Evolutionary conservation across 2,329 filamentous ascomycete genomes (phyloP).

Genomic region (Helotiales sp.): DNA sequence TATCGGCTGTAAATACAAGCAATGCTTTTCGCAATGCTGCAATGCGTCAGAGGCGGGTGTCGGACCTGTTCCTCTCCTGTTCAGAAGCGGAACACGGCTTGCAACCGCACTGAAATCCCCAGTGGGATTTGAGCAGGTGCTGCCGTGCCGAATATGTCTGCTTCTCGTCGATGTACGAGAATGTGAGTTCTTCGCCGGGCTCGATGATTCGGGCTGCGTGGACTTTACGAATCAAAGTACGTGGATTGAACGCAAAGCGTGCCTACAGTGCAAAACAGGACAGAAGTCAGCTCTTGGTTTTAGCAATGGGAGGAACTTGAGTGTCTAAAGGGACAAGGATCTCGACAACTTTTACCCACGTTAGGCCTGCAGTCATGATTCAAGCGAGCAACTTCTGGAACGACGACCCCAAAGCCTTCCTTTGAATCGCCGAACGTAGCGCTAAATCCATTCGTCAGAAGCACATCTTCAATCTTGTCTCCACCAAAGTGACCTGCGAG

Average conservation of each 20-base stretch:
- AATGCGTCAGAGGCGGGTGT: slow-evolving; percentile 3
- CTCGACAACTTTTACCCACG: not conserved
- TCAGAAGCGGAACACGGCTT: slow-evolving; percentile 11
- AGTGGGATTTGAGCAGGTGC: slow-evolving; percentile 15
- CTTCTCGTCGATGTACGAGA: slow-evolving; percentile 27
- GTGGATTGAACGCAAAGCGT: slow-evolving; percentile 23
- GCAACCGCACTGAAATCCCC: slow-evolving; percentile 27
- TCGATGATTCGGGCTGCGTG: slow-evolving; percentile 24
- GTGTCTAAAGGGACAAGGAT: too few species aligned
- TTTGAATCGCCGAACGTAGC: slow-evolving; percentile 7
- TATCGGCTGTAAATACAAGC: not conserved
- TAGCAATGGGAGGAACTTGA: too few species aligned
- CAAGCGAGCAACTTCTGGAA: slow-evolving; percentile 26
- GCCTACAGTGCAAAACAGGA: not conserved
- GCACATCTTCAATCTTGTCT: slow-evolving; percentile 20
- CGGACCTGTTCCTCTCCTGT: not conserved
- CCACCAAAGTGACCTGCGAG: slow-evolving; percentile 23
- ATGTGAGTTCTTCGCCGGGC: slow-evolving; percentile 28
- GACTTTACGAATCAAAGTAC: slow-evolving; percentile 20
- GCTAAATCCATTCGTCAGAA: slow-evolving; percentile 25
- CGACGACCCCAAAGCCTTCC: slow-evolving; percentile 19
- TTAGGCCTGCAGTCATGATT: slow-evolving; percentile 31
- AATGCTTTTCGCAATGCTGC: not conserved
- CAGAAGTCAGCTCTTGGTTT: not conserved
- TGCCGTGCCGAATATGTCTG: slow-evolving; percentile 9